A percentile compares a stretch with the other conserved stretches of the same genome.
These are phyloP conservation scores for Apostasia shenzhenica DNA, from an alignment of 106 monocot species.

Conservation along the genomic window DNA sequence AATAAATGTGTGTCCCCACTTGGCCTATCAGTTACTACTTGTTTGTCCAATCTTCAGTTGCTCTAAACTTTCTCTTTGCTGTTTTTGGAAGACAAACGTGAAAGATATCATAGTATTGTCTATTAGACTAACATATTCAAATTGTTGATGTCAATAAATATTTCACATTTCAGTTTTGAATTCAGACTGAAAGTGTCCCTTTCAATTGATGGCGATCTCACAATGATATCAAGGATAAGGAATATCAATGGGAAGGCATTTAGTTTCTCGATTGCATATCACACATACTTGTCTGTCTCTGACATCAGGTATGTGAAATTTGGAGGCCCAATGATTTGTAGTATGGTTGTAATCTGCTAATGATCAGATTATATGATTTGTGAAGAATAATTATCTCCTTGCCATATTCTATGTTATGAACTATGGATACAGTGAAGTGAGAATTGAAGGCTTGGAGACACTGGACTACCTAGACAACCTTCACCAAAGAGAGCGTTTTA, in stretches of 20 bases:
- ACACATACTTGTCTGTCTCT: conserved; percentile 87
- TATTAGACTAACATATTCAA: background rate
- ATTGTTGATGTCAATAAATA: too few species aligned
- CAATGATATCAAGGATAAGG: conserved; percentile 67
- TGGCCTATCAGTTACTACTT: too few species aligned
- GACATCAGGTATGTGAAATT: conserved; percentile 65
- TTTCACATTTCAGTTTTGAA: conserved; percentile 63
- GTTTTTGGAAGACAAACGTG: background rate
- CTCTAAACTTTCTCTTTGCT: background rate
- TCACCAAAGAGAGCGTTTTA: conserved; percentile 54
- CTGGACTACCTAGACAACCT: conserved; percentile 92
- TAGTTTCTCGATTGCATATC: conserved; percentile 82
- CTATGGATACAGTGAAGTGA: conserved; percentile 61
- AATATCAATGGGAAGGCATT: conserved; percentile 83
- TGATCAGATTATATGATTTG: too few species aligned
- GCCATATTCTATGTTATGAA: background rate
- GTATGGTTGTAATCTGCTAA: too few species aligned
- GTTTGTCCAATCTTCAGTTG: too few species aligned
- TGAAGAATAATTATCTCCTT: too few species aligned
- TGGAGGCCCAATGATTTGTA: background rate
- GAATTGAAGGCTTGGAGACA: conserved; percentile 92
- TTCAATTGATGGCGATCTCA: conserved; percentile 59
- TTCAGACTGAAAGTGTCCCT: conserved; percentile 76
- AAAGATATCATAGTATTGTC: background rate
- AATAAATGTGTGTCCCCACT: too few species aligned